Evolutionary conservation across 495 filamentous ascomycete genomes (phyloP).

Genomic region (Daldinia concentrica): DNA sequence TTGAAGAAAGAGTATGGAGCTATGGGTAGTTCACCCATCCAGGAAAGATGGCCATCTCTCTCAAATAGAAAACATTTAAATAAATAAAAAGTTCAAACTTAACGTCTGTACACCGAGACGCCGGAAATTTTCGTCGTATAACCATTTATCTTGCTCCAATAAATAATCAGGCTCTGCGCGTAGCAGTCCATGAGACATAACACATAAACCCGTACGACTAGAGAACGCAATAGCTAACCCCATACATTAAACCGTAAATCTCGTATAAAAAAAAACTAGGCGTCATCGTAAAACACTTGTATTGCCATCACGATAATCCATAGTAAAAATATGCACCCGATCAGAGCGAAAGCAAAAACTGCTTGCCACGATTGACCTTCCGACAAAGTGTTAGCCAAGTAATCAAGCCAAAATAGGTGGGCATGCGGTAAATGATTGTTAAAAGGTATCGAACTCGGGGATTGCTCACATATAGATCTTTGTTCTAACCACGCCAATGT

Average conservation of each 20-base stretch:
- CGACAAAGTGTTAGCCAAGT: conserved; percentile 20
- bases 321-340: conserved; percentile 84
- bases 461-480: conserved; percentile 80
- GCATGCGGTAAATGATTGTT: not conserved
- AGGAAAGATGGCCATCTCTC: not conserved
- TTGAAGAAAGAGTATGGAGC: not conserved
- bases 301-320: conserved; percentile 96
- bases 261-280: not conserved
- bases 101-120: not conserved
- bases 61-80: not conserved
- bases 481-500: conserved; percentile 91
- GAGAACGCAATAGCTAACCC: no score
- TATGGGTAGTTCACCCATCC: not conserved
- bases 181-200: not conserved
- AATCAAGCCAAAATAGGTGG: not conserved
- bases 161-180: not conserved
- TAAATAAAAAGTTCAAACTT: not conserved
- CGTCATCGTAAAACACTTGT: conserved; percentile 77
- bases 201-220: not conserved
- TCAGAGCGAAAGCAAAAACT: conserved; percentile 73
- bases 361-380: conserved; percentile 67
- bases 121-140: not conserved
- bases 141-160: not conserved
- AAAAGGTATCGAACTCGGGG: not conserved
- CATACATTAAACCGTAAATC: not conserved